These are phyloP conservation scores for Pseudonitzschia pungens DNA, from an alignment of 108 stramenopile species.

Conservation along the genomic window DNA sequence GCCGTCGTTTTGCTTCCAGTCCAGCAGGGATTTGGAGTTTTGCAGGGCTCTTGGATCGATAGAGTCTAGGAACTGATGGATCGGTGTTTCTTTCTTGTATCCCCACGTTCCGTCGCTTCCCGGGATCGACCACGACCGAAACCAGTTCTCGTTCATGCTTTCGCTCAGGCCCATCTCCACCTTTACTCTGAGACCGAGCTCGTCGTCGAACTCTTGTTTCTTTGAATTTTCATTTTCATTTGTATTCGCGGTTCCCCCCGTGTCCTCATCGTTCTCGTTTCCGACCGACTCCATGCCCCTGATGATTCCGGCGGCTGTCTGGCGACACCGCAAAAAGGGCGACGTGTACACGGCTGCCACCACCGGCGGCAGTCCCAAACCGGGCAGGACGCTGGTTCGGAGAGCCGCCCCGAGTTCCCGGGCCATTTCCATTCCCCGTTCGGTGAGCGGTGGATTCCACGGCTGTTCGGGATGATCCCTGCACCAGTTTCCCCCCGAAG, in stretches of 20 bases:
- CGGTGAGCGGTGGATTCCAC: slow-evolving; percentile 56
- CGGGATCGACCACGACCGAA: slow-evolving; percentile 46
- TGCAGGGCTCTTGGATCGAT: slow-evolving; percentile 22
- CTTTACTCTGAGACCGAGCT: slow-evolving; percentile 19
- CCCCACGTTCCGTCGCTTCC: slow-evolving; percentile 57
- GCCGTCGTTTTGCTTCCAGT: slow-evolving; percentile 21
- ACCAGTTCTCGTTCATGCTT: slow-evolving; percentile 56
- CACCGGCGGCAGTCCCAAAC: slow-evolving; percentile 32
- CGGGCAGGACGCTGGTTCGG: slow-evolving; percentile 8
- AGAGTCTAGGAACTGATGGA: neutral
- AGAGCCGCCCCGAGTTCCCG: slow-evolving; percentile 31
- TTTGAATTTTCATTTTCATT: too few relatives aligned
- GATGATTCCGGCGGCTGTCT: slow-evolving; percentile 40
- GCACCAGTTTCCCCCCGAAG: slow-evolving; percentile 45
- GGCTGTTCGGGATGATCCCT: slow-evolving; percentile 35
- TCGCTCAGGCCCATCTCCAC: slow-evolving; percentile 48
- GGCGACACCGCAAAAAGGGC: slow-evolving; percentile 46
- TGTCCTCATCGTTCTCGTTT: neutral
- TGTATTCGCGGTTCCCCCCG: neutral
- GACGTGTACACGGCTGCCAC: slow-evolving; percentile 43
- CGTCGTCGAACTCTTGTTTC: too few relatives aligned
- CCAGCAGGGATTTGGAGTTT: slow-evolving; percentile 31
- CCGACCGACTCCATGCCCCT: neutral
- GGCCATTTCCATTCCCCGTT: slow-evolving; percentile 34
- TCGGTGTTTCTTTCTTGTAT: slow-evolving; percentile 21